Percentiles rank a stretch among this genome's conserved stretches.
Conservation (phyloP, 169 alveolate genomes). For the Ichthyophthirius multifiliis region DNA sequence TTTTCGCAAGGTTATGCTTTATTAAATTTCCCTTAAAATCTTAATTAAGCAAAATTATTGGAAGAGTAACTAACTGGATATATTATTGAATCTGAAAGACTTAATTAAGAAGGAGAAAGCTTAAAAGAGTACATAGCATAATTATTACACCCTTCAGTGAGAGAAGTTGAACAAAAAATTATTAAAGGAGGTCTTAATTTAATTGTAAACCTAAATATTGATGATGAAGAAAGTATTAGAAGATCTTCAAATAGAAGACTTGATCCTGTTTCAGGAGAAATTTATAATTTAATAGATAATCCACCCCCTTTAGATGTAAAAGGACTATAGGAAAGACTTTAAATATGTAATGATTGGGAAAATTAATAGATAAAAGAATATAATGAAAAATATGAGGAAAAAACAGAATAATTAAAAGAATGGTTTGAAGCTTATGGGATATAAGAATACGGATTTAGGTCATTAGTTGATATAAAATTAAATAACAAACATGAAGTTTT, state of each 20-base stretch:
- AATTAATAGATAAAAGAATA: too few relatives aligned
- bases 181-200: constrained; percentile 28
- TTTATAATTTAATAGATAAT: constrained; percentile 52
- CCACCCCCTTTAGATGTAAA: constrained; percentile 38
- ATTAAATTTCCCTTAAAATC: constrained; percentile 9
- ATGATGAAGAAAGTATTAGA: constrained; percentile 40
- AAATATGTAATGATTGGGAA: neutral
- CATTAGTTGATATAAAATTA: too few relatives aligned
- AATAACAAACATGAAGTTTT: too few relatives aligned
- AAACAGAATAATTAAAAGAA: neutral
- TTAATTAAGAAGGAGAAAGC: neutral
- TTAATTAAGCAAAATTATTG: neutral
- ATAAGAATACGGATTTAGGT: too few relatives aligned
- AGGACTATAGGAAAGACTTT: neutral
- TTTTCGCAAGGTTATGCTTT: neutral
- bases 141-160: neutral
- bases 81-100: constrained; percentile 7
- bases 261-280: constrained; percentile 50
- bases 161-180: neutral
- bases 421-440: neutral
- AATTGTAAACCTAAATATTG: constrained; percentile 37
- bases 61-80: neutral
- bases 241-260: constrained; percentile 48
- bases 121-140: neutral
- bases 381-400: too few relatives aligned